Conservation (phyloP, 2,329 filamentous ascomycete species). For the Sclerotinia sclerotiorum region DNA sequence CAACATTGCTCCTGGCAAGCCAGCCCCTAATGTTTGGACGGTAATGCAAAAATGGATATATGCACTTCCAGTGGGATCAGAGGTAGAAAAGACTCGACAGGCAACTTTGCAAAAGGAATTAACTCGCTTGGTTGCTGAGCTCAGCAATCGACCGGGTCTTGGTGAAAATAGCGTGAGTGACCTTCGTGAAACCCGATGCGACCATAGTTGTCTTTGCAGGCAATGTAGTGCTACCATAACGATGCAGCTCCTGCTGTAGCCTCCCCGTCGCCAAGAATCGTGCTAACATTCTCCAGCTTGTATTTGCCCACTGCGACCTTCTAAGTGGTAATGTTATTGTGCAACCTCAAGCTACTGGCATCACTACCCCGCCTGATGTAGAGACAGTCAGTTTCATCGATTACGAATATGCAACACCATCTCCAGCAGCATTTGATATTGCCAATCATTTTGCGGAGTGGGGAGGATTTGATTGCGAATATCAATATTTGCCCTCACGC, state of each 20-base stretch:
- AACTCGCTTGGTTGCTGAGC: conserved; percentile 63
- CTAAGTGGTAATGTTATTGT: conserved; percentile 97
- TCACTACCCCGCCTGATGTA: conserved; percentile 41
- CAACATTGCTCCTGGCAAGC: conserved; percentile 62
- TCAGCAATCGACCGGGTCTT: conserved; percentile 75
- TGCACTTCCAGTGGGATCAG: conserved; percentile 73
- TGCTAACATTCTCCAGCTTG: conserved; percentile 55
- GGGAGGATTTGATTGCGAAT: conserved; percentile 96
- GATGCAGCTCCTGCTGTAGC: conserved; percentile 8
- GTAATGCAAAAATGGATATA: conserved; percentile 95
- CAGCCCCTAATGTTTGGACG: conserved; percentile 86
- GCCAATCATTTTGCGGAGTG: conserved; percentile 98
- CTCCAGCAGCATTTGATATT: conserved; percentile 92
- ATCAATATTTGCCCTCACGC: conserved; percentile 74
- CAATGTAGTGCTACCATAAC: conserved; percentile 17
- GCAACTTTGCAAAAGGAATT: conserved; percentile 72
- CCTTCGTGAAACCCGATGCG: conserved; percentile 23
- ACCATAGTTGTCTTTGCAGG: conserved; percentile 12
- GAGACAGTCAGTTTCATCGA: conserved; percentile 83
- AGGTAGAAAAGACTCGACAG: conserved; percentile 66
- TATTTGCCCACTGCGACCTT: conserved; percentile 94
- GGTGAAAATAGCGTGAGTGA: conserved; percentile 69
- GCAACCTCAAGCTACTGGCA: conserved; percentile 50
- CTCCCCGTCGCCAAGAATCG: neutral
- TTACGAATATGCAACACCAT: conserved; percentile 95